phyloP scores from a whole-genome alignment of 805 yeast genomes.

The Starmerella asiatica region DNA sequence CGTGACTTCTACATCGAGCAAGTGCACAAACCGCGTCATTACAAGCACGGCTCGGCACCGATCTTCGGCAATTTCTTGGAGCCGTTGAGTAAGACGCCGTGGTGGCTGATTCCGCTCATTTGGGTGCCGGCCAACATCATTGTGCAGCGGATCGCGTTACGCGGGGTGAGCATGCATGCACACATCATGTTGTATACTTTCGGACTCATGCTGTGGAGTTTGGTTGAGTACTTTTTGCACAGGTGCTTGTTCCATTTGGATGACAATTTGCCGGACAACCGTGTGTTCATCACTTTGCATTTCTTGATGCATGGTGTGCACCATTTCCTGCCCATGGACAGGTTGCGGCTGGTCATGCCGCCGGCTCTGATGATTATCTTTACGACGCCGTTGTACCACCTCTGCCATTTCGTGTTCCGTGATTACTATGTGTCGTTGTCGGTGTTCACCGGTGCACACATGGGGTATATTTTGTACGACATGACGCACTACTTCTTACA shows the following conservation, averaged over 20 bases:
- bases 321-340: constrained; percentile 96
- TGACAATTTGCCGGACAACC: constrained; percentile 68
- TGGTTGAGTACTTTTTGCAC: constrained; percentile 77
- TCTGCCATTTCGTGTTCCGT: constrained; percentile 55
- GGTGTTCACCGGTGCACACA: constrained; percentile 89
- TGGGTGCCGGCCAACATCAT: constrained; percentile 78
- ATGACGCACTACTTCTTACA: constrained; percentile 89
- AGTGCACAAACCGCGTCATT: constrained; percentile 95
- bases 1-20: constrained; percentile 90
- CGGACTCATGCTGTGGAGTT: constrained; percentile 89
- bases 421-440: constrained; percentile 80
- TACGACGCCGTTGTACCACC: constrained; percentile 64
- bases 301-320: constrained; percentile 91
- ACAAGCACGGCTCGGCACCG: constrained; percentile 94
- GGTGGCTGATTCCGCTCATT: constrained; percentile 79
- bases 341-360: constrained; percentile 85
- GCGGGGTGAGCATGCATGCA: constrained; percentile 29
- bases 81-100: constrained; percentile 79
- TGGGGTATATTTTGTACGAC: constrained; percentile 88
- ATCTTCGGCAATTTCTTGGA: constrained; percentile 89
- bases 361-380: constrained; percentile 68
- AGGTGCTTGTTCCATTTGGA: constrained; percentile 91
- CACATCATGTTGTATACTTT: constrained; percentile 41
- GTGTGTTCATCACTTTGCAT: constrained; percentile 62
- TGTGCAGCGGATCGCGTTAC: constrained; percentile 47